Evolutionary conservation across 1,284 basidiomycete genomes (phyloP), one percentile per base, ranked within the genome.

Genomic region (Naganishia sp.): DNA sequence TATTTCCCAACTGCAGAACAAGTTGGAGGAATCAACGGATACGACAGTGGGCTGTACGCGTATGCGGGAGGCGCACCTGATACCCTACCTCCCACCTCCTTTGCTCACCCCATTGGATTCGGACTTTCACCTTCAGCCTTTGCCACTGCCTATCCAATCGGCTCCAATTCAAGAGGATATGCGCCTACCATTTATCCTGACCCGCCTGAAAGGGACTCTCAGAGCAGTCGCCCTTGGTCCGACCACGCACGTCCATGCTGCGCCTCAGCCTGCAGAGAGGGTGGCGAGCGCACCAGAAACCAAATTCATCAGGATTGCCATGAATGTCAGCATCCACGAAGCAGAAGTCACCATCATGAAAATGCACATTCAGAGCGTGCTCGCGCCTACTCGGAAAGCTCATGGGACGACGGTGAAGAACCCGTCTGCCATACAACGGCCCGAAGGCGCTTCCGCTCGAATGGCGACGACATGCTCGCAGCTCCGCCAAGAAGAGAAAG

Each of bases 101-200:
- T 39, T 2, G 3, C 25, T 9, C 13, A 51, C 1, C 47, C 31
- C 35, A 10, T 13, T 39, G 35, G 35, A 39, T 9, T 13, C 35
- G 35, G 35, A 39, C 35, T 39, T 13, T 39, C 35, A 39, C 35
- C 35, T 39, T 9, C 35, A 39, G 35, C 35, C 10, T 39, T 39
- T 39, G 7, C 35, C 1, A 10, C 7, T 9, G 35, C 35, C 2
- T 39, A 39, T 13, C 35, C 35, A 39, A 9, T 9, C 35, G 35
- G 35, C 10, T 13, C 35, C 35, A 39, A 39, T 6, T 9, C n/a
- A 7, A 42, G 13, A 11, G 58, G 47, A 2, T 61, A 61, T 39
- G 47, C 58, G 17, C 51, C 58, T 10, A 61, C 58, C 13, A 61
- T 61, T 35, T 61, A 61, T 31, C 58, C 58, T 23, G 58, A 61